Base-by-base conservation (phyloP, 305 asterid genomes). In the Euphrasia arctica region DNA sequence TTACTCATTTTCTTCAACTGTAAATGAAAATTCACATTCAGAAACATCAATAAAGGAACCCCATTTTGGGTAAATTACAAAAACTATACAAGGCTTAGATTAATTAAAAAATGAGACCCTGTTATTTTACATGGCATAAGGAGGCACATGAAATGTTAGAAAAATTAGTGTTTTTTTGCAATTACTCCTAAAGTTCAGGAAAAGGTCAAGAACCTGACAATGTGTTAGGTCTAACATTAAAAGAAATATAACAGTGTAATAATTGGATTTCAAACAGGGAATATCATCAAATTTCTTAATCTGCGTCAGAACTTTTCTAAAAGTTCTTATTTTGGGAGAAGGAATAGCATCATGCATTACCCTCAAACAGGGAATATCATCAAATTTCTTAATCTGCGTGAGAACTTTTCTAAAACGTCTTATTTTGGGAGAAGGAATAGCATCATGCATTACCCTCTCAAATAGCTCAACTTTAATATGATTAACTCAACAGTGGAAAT, bases 1-100 rank as follows among this genome's bases (percentile, higher is more conserved):
- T 91, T 87, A 76, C 95, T 83, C 74, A 85, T 81, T 77, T 91
- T 91, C 85, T 91, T 87, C 74, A 91, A 80, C 98, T 91, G 92
- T 70, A 72, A 57, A 66, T n/a, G 28, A 51, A n/a, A 29, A 62
- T 29, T 59, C 10, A 58, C 63, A 57, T 47, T 25, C 36, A 27
- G 15, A 60, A 54, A 42, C 36, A 45, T 31, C 28, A 66, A 59
- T 45, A 54, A 8, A 3, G 39, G 32, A 28, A 36, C 4, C 13
- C 2, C 13, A 32, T 7, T 27, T 54, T 0, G 43, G 43, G 9
- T 47, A 47, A 12, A 12, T 47, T 47, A 3, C 15, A 47, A 47
- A 47, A 47, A 47, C 22, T 13, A 48, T 18, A 48, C 9, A 2
- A 1, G 52, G 3, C 12, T 4, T n/a, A 58, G 15, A 32, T 34